Conservation (phyloP, 306 rosid genomes). For the Cicer cuneatum region DNA sequence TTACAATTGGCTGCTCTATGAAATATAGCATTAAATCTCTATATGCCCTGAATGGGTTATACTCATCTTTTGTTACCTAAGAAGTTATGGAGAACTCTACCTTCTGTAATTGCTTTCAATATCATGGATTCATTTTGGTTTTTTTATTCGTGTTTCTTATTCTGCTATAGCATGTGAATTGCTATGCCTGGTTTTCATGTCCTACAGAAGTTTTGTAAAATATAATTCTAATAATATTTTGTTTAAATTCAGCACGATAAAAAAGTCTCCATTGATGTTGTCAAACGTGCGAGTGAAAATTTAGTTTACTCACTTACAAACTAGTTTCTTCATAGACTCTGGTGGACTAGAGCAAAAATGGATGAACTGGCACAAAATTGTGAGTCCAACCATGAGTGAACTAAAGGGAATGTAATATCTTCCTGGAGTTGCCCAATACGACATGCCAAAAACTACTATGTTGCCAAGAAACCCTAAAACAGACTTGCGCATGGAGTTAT, state of each 20-base stretch:
- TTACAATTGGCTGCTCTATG: constrained; percentile 3
- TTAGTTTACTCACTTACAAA: neutral
- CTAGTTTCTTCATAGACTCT: neutral
- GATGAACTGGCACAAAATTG: neutral
- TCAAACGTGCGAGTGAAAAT: neutral
- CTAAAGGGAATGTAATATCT: neutral
- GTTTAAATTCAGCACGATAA: constrained; percentile 22
- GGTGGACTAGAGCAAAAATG: neutral
- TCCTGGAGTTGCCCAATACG: neutral
- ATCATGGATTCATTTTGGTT: neutral
- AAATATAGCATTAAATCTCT: constrained; percentile 10
- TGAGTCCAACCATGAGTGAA: neutral
- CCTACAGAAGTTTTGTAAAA: constrained; percentile 20
- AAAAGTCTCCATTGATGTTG: neutral
- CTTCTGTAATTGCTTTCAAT: constrained; percentile 17
- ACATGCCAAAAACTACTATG: neutral
- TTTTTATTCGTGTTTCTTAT: constrained; percentile 7
- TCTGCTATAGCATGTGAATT: neutral
- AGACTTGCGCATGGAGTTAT: neutral
- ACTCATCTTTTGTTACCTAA: constrained; percentile 6
- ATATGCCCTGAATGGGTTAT: neutral
- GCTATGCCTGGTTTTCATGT: constrained; percentile 22
- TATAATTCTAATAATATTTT: constrained; percentile 14
- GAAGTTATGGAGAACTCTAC: constrained; percentile 16
- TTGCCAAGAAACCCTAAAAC: neutral